Evolutionary conservation across 306 rosid genomes (phyloP).

Genomic region (Quercus engelmannii): DNA sequence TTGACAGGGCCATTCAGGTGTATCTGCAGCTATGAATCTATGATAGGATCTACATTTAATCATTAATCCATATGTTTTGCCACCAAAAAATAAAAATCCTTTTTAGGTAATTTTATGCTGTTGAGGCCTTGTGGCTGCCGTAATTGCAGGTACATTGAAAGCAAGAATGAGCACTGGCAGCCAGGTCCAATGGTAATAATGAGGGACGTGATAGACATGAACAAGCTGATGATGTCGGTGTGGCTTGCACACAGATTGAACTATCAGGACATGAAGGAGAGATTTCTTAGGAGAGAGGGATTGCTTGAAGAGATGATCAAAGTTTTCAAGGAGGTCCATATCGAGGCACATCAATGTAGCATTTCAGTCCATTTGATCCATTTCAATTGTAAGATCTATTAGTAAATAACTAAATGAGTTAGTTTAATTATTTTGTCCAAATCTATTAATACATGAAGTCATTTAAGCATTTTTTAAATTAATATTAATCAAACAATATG

Average conservation of each 20-base stretch:
- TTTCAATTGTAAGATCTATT: too few species aligned
- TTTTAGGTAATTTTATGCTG: neutral
- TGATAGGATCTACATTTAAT: too few species aligned
- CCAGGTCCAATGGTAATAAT: conserved; percentile 24
- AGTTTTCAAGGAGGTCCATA: conserved; percentile 27
- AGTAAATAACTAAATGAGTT: too few species aligned
- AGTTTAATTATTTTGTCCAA: too few species aligned
- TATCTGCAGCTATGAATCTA: too few species aligned
- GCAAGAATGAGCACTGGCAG: conserved; percentile 32
- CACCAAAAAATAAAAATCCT: too few species aligned
- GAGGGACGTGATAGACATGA: conserved; percentile 33
- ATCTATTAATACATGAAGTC: too few species aligned
- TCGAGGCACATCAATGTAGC: neutral
- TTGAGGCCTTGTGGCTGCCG: neutral
- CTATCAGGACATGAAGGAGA: conserved; percentile 29
- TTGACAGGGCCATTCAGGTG: too few species aligned
- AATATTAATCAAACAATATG: too few species aligned
- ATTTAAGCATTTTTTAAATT: too few species aligned
- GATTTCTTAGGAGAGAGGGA: conserved; percentile 22
- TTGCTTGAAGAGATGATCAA: conserved; percentile 32
- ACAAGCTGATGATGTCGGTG: conserved; percentile 32
- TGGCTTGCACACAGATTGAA: conserved; percentile 40
- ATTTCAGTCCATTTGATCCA: too few species aligned
- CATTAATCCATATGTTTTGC: too few species aligned
- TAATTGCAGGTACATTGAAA: conserved; percentile 29